A percentile compares a stretch with the other conserved stretches of the same genome.
These are phyloP conservation scores for Penicillium nordicum DNA, from an alignment of 2,329 filamentous ascomycete species.

Conservation along the genomic window DNA sequence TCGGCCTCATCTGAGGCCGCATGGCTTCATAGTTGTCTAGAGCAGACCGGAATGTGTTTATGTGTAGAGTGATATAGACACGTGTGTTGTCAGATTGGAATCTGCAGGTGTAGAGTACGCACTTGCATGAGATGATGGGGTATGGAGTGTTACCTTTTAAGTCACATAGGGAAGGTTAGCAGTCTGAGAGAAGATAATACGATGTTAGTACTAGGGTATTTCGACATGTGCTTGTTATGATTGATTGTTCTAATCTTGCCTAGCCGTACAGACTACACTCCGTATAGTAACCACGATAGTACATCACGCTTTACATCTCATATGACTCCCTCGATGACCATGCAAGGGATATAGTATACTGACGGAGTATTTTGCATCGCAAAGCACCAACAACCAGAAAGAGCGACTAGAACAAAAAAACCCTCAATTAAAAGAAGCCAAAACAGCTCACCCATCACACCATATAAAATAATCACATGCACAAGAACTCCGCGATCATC, in stretches of 20 bases:
- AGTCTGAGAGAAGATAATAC: neutral
- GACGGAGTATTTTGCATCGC: neutral
- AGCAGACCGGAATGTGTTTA: neutral
- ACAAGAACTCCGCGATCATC: neutral
- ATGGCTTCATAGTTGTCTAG: neutral
- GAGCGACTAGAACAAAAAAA: neutral
- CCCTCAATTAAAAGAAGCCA: neutral
- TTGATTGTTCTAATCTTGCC: neutral
- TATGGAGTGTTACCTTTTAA: neutral
- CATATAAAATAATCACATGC: neutral
- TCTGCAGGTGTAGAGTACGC: neutral
- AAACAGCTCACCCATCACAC: neutral
- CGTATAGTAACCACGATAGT: neutral
- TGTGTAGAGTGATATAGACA: neutral
- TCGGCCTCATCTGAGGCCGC: neutral
- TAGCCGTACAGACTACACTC: neutral
- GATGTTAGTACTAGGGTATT: neutral
- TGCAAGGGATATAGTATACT: neutral
- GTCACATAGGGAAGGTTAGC: too few relatives aligned
- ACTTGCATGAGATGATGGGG: neutral
- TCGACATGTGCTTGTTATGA: neutral
- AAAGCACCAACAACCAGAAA: neutral
- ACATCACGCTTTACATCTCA: neutral
- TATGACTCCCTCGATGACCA: neutral
- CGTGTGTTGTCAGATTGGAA: neutral